Base-by-base conservation (phyloP, 345 rosid species). In the Mallotus nudiflorus region DNA sequence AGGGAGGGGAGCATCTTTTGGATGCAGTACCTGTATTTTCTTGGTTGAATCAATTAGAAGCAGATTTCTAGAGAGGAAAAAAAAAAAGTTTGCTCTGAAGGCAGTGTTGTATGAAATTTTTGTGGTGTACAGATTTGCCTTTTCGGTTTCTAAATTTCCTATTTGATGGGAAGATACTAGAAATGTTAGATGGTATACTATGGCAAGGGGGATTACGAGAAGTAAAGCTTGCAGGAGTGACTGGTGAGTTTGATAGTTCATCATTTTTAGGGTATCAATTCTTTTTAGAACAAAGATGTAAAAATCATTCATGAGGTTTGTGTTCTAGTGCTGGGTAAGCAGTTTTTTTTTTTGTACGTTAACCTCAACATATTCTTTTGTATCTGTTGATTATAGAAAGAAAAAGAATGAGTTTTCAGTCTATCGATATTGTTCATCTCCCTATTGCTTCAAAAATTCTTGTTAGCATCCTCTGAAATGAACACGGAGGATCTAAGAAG, bases 231-330 rank as follows among this genome's bases (percentile, higher is more conserved):
- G 69, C 53, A 68, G 57, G 59, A 39, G 66, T 60, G n/a, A 45
- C 69, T 76, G 63, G 67, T 64, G 69, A 77, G 65, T 24, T 75
- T 55, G 69, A 42, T 63, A 44, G 69, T 33, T 46, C 48, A n/a
- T n/a, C 52, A 45, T 75, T 19, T 62, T 72, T 65, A 57, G 75
- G 55, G 59, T 68, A 68, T 44, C 39, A 49, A 82, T 86, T 81
- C 82, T 76, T 83, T 75, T 51, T 71, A 59, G 61, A 77, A 71
- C 70, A 73, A 67, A 66, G 83, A 68, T 80, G 83, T 83, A 81
- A 77, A 81, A 76, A 73, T 64, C 77, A 62, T 73, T 69, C 62
- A 62, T 51, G 70, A 68, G 77, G 66, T 54, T 78, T 57, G 65
- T 75, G 72, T 35, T 67, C 42, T 18, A 70, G 70, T 60, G 37